Percentiles rank a stretch among this genome's conserved stretches.
These are phyloP conservation scores for Botrytis deweyae DNA, from an alignment of 2,329 filamentous ascomycete species.

Conservation along the genomic window DNA sequence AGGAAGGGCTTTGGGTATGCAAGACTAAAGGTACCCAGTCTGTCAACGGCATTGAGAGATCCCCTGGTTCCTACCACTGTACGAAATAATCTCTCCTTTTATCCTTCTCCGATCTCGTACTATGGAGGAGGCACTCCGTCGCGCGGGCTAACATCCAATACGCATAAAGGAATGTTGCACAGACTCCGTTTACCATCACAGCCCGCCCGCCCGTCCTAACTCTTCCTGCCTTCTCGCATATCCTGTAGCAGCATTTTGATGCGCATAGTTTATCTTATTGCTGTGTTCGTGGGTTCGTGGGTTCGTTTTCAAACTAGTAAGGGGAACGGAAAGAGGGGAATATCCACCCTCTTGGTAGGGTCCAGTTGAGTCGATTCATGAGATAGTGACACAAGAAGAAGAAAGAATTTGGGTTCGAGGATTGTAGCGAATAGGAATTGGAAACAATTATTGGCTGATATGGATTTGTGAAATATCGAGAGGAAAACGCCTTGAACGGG, in stretches of 20 bases:
- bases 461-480: neutral
- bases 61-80: neutral
- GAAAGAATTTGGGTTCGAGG: neutral
- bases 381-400: neutral
- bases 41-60: neutral
- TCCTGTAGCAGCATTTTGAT: neutral
- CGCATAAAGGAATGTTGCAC: neutral
- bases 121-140: neutral
- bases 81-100: constrained; percentile 2
- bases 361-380: neutral
- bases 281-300: neutral
- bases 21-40: neutral
- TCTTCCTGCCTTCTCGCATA: neutral
- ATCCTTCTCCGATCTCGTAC: neutral
- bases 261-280: neutral
- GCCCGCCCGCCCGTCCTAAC: neutral
- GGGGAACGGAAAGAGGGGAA: neutral
- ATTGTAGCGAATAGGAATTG: neutral
- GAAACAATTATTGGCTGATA: neutral
- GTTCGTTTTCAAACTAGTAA: neutral
- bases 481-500: constrained; percentile 4
- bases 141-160: neutral
- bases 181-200: neutral
- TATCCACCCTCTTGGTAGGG: neutral
- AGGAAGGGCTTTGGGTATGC: neutral